Evolutionary conservation across 2,329 filamentous ascomycete genomes (phyloP), one percentile per base, ranked within the genome.

Genomic region (Chalaropsis thielavioides): DNA sequence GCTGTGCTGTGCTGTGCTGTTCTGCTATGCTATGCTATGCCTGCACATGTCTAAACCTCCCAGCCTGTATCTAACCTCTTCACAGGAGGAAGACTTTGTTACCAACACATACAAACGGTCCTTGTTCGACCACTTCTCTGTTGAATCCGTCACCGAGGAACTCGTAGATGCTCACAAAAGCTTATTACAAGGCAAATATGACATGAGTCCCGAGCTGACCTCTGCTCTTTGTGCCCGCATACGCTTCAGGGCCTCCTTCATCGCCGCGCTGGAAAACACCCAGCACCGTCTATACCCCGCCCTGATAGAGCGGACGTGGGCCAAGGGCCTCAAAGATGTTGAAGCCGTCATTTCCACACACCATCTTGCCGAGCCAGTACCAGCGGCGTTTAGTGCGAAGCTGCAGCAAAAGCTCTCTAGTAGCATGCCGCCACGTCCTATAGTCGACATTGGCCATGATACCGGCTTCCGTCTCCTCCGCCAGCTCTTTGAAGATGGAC

Each of bases 31-130:
- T n/a, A n/a, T n/a, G 49, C 5, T 13, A 1, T 24, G 10, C 6
- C 7, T 41, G 22, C 13, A 27, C 15, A 27, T 22, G 13, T 22
- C 51, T 22, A 41, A 24, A 22, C 2, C n/a, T n/a, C 49, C 15
- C 7, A 3, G 22, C 22, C 17, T 10, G 19, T 0, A n/a, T 19
- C 13, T n/a, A 8, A 35, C 24, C n/a, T 31, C 1, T 11, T 66
- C 8, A 11, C 5, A 92, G 86, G 94, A 99, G 75, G 94, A 99
- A 75, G 94, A 99, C 72, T 96, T 99, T 72, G 90, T 95, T 22
- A 92, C 90, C 6, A 91, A 95, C 73, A 88, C 92, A 0, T 97
- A 94, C 72, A 88, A 91, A 69, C 83, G 92, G 44, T 84, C 83
- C 13, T 78, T 99, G 0, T 79, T 97, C 6, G 83, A 85, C 31